Evolutionary conservation across 331 rosid species (phyloP), one percentile per base, ranked within the genome.

Genomic region (Phaseolus coccineus): DNA sequence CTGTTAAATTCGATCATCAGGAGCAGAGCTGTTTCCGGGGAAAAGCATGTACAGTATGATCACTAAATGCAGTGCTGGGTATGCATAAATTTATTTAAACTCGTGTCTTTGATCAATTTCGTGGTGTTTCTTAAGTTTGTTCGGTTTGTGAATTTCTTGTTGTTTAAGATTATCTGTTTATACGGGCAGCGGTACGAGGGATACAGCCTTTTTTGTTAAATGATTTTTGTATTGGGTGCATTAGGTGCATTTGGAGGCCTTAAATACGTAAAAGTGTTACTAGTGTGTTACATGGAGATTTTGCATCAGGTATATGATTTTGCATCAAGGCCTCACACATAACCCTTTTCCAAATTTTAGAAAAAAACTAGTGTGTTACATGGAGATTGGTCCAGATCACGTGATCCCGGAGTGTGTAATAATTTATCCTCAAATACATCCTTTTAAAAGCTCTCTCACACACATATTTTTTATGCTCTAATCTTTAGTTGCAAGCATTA

Each of bases 31-130:
- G 84, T 80, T 82, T 79, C 79, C 28, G 58, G 82, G 52, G 80
- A 69, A 66, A 83, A 80, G 80, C 53, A 85, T 79, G 86, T 64
- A 77, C 85, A 77, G 47, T 28, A 72, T 75, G 85, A 80, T 57
- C 56, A 2, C 76, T 77, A 64, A 73, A 84, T 25, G 70, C 86
- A 30, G 81, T 9, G 40, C 77, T 56, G 27, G 92, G 94, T 90
- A 85, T 42, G 88, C 13, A 14, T 70, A 28, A 5, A 2, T 75
- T 75, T 46, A 11, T 75, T 75, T 59, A 25, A 14, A 15, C 62
- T 27, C 16, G 51, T 52, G 69, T 8, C 8, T 74, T 47, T 31
- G 9, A 35, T 65, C 40, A 2, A 62, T 37, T 73, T 16, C 44
- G 30, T 40, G 5, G 25, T 25, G 12, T 16, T 47, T 56, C 5